phyloP scores from a whole-genome alignment of 805 yeast genomes.

The Hemisphaericaspora nanyangensis region DNA sequence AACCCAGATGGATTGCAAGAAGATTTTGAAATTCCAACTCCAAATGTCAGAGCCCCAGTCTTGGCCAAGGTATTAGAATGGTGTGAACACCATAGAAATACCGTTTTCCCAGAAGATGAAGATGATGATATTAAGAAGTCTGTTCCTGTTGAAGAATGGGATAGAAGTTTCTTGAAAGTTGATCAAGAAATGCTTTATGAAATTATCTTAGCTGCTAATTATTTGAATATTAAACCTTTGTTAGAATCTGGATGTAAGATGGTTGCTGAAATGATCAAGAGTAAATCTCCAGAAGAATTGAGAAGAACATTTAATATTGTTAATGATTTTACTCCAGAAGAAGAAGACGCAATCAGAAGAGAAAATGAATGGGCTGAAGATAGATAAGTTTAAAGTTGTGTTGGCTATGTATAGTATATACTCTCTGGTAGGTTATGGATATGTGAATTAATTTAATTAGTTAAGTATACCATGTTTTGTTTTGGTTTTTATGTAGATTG shows the following conservation, averaged over 20 bases:
- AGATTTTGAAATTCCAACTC: conserved; percentile 80
- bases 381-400: conserved; percentile 37
- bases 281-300: conserved; percentile 76
- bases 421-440: neutral
- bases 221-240: conserved; percentile 69
- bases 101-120: conserved; percentile 68
- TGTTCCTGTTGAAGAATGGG: conserved; percentile 96
- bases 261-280: conserved; percentile 81
- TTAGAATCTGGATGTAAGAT: conserved; percentile 77
- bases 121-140: conserved; percentile 83
- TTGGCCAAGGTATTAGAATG: conserved; percentile 90
- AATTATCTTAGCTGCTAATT: conserved; percentile 77
- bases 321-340: conserved; percentile 82
- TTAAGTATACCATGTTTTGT: neutral
- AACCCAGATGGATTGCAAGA: conserved; percentile 58
- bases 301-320: conserved; percentile 77
- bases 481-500: too few relatives aligned
- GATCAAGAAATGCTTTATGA: conserved; percentile 89
- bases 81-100: conserved; percentile 92
- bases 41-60: conserved; percentile 84
- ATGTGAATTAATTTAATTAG: neutral
- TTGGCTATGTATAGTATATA: too few relatives aligned
- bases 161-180: conserved; percentile 85
- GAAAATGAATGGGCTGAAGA: conserved; percentile 93
- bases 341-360: conserved; percentile 81